Percentiles rank a stretch among this genome's conserved stretches.
These are phyloP conservation scores for Kockiozyma suomiensis DNA, from an alignment of 805 yeast genomes.

Conservation along the genomic window DNA sequence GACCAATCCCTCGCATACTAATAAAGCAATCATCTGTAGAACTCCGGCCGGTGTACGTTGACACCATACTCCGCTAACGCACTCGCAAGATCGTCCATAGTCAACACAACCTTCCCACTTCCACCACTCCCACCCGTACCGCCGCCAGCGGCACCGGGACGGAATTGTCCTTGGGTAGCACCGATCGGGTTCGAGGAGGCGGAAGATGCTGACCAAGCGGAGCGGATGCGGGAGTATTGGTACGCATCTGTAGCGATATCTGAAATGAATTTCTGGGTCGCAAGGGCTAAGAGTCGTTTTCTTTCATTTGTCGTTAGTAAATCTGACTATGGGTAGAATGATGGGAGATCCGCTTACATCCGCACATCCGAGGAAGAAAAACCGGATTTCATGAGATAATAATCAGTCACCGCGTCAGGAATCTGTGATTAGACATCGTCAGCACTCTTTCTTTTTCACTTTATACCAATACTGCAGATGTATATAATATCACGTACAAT, in stretches of 20 bases:
- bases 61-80: slow-evolving; percentile 92
- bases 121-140: slow-evolving; percentile 42
- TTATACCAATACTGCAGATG: too few relatives aligned
- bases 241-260: slow-evolving; percentile 97
- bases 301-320: slow-evolving; percentile 21
- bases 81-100: slow-evolving; percentile 90
- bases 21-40: slow-evolving; percentile 88
- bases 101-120: slow-evolving; percentile 75
- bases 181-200: slow-evolving; percentile 78
- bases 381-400: slow-evolving; percentile 75
- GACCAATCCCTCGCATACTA: too few relatives aligned
- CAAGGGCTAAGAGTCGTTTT: slow-evolving; percentile 84
- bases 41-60: slow-evolving; percentile 88
- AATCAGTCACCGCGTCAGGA: slow-evolving; percentile 83
- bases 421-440: too few relatives aligned
- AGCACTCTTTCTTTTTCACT: too few relatives aligned
- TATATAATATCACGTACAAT: too few relatives aligned
- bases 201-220: slow-evolving; percentile 69
- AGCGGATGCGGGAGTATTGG: slow-evolving; percentile 89
- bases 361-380: slow-evolving; percentile 76
- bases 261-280: slow-evolving; percentile 92
- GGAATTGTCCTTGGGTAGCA: slow-evolving; percentile 42
- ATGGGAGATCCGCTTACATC: slow-evolving; percentile 43
- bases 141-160: slow-evolving; percentile 41
- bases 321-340: slow-evolving; percentile 16